Percentiles rank a stretch among this genome's conserved stretches.
Evolutionary conservation across 768 basidiomycete species (phyloP).

Genomic region (Phlebiopsis gigantea): DNA sequence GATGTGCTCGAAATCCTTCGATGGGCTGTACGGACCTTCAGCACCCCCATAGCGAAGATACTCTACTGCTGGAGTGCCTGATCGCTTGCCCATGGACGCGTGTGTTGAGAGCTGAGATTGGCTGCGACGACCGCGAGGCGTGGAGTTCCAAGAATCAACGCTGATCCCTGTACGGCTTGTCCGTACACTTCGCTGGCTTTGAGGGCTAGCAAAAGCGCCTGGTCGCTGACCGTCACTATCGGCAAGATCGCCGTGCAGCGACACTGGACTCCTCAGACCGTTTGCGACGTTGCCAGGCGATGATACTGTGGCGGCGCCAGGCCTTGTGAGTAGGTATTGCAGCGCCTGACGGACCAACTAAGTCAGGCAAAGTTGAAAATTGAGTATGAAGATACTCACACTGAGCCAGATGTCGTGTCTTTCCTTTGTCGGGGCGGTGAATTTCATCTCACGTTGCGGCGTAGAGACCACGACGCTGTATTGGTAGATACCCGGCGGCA

Average conservation of each 20-base stretch:
- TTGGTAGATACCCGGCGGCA: constrained; percentile 89
- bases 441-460: constrained; percentile 94
- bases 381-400: constrained; percentile 39
- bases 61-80: constrained; percentile 88
- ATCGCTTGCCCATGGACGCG: constrained; percentile 79
- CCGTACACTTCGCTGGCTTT: constrained; percentile 67
- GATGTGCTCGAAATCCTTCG: constrained; percentile 42
- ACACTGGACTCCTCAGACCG: constrained; percentile 26
- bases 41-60: constrained; percentile 77
- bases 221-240: constrained; percentile 47
- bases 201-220: constrained; percentile 51
- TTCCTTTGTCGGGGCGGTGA: constrained; percentile 94
- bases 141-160: constrained; percentile 66
- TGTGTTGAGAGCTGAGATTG: constrained; percentile 69
- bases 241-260: constrained; percentile 28
- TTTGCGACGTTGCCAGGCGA: constrained; percentile 19
- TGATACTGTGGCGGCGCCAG: constrained; percentile 30
- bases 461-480: constrained; percentile 93
- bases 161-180: constrained; percentile 42
- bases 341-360: constrained; percentile 55
- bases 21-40: constrained; percentile 74
- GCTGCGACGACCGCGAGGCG: constrained; percentile 72
- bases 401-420: constrained; percentile 96
- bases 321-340: constrained; percentile 83
- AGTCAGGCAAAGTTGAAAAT: constrained; percentile 3